Evolutionary conservation across 352 stramenopile species (phyloP), one percentile per base, ranked within the genome.

Genomic region (Thalassiosira hispida): DNA sequence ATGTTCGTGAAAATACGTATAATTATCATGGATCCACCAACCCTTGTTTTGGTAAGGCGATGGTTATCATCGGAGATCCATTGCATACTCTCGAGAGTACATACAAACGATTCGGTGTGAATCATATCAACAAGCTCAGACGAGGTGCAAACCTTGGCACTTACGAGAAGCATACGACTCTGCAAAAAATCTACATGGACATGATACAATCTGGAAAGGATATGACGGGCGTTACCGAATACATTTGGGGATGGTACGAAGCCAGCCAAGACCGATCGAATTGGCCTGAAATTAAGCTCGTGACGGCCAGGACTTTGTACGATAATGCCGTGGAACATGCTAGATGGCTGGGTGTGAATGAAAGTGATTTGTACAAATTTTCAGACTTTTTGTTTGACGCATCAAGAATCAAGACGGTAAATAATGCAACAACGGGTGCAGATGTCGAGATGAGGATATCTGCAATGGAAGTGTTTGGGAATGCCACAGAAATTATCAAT

Each of bases 41-140:
- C 14, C 1, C 14, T 47, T 52, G 31, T 38, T 52, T 53, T 59
- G 8, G 12, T 29, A 66, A 66, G 38, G n/a, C 59, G 23, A 22
- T 59, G 51, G 51, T 59, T 16, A 59, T 59, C 51, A 31, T 59
- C 4, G 51, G 51, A 3, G 51, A 59, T 59, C 51, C 51, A n/a
- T 18, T 59, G 14, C 51, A 59, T 38, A 27, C 51, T 16, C 7
- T 59, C 51, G 11, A 59, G 51, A 59, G 51, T 16, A 59, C 51
- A 12, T 59, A 27, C n/a, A 6, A 16, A 25, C 51, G 51, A n/a
- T 59, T 59, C 14, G 14, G n/a, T 3, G 8, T 59, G 51, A 25
- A 16, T 14, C 51, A 59, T 16, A 59, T 59, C 9, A 59, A 59
- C 51, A 59, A 27, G 51, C 51, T 59, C 1, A 31, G 14, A 2